Conservation (phyloP, 306 rosid genomes). For the Medicago lupulina region DNA sequence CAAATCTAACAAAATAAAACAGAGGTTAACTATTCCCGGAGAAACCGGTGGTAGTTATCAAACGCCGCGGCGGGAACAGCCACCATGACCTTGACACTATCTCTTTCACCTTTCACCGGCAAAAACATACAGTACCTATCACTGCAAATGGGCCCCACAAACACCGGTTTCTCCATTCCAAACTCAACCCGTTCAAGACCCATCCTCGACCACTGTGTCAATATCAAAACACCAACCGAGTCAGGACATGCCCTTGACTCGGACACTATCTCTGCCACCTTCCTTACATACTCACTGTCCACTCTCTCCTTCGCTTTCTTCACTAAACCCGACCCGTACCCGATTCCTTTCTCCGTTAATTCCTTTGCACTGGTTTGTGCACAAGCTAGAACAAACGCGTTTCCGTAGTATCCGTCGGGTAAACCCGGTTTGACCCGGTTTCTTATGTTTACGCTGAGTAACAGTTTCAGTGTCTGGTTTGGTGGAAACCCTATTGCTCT, state of each 20-base stretch:
- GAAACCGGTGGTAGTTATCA: constrained; percentile 60
- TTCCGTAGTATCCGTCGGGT: constrained; percentile 85
- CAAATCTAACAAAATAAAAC: neutral
- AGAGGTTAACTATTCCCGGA: constrained; percentile 40
- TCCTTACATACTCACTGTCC: constrained; percentile 67
- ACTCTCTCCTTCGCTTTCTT: constrained; percentile 75
- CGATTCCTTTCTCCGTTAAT: constrained; percentile 56
- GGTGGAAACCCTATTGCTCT: constrained; percentile 68
- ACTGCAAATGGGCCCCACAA: constrained; percentile 62
- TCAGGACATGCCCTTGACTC: constrained; percentile 71
- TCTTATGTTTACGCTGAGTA: constrained; percentile 80
- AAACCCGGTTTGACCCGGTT: constrained; percentile 69
- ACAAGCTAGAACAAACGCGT: constrained; percentile 83
- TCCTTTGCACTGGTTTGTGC: constrained; percentile 66
- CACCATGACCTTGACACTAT: constrained; percentile 73
- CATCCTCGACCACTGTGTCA: constrained; percentile 94
- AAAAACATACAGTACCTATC: constrained; percentile 82
- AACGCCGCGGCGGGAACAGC: constrained; percentile 76
- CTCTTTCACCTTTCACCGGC: constrained; percentile 65
- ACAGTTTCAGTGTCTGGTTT: constrained; percentile 64
- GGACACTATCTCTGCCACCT: constrained; percentile 63
- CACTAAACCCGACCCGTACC: constrained; percentile 59
- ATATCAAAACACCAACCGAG: constrained; percentile 75
- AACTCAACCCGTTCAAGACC: constrained; percentile 81
- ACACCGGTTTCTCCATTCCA: constrained; percentile 64